Evolutionary conservation across 139 green algal species (phyloP).

Genomic region (Chlorella sorokiniana): DNA sequence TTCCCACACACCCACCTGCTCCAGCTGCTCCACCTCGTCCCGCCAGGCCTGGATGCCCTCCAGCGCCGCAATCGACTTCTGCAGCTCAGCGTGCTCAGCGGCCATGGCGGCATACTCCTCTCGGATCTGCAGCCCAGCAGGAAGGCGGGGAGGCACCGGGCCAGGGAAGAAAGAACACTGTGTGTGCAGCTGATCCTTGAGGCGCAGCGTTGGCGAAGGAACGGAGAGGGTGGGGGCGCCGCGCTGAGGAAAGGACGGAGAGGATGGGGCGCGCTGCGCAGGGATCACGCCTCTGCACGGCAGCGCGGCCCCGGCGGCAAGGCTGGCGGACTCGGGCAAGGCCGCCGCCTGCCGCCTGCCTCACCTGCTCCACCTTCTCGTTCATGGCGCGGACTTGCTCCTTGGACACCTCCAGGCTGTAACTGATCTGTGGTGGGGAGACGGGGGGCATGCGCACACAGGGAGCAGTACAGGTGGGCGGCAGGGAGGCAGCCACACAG

Average conservation of each 20-base stretch:
- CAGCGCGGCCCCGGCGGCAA: too few species aligned
- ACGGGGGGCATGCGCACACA: not conserved
- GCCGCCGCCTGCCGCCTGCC: not conserved
- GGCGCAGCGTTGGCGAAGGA: too few species aligned
- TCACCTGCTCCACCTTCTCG: conserved; percentile 12
- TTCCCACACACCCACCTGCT: conserved; percentile 13
- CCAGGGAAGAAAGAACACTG: too few species aligned
- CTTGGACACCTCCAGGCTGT: conserved; percentile 23
- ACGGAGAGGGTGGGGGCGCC: too few species aligned
- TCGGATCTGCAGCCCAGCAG: conserved; percentile 10
- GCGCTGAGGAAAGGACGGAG: too few species aligned
- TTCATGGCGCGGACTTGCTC: conserved; percentile 19
- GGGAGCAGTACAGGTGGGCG: not conserved
- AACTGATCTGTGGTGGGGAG: conserved; percentile 15
- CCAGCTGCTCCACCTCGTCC: conserved; percentile 25
- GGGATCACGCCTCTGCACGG: too few species aligned
- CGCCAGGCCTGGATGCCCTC: conserved; percentile 37
- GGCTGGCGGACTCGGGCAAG: too few species aligned
- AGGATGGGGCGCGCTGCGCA: too few species aligned
- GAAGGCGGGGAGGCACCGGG: too few species aligned
- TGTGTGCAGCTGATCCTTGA: too few species aligned
- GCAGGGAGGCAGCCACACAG: not conserved
- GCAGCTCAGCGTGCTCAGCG: not conserved
- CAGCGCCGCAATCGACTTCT: conserved; percentile 17
- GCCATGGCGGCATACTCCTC: conserved; percentile 23